Evolutionary conservation across 1,139 yeast genomes (phyloP), one percentile per base, ranked within the genome.

Genomic region (Pneumocystis canis): DNA sequence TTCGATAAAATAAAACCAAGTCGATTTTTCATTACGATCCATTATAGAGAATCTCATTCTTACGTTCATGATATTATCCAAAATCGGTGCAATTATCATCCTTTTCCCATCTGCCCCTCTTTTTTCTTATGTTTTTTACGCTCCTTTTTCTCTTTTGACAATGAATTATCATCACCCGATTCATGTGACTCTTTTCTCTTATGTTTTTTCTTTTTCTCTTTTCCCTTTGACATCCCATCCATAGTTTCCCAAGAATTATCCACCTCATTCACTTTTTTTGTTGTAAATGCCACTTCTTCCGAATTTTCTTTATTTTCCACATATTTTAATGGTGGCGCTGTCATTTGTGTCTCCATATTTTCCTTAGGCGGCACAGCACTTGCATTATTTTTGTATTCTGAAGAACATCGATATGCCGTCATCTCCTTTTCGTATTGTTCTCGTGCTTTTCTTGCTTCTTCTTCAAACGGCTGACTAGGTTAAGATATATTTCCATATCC

Each of bases 361-460:
- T 47, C 54, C 11, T 25, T 47, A 9, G n/a, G 7, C 4, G n/a
- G 16, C 11, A 11, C 2, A 11, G n/a, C 1, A 25, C 25, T 47
- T 47, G 28, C 28, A 3, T 47, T 25, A 25, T 28, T 25, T 47
- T 47, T 47, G 14, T 16, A 14, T 11, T 47, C 54, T 11, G 54
- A 47, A 47, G 54, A 47, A 47, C 54, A 41, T 16, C 30, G 28
- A 47, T 47, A 47, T 2, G 54, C 54, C 4, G 54, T 47, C 75
- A 84, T 82, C 67, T 79, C 84, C 65, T 75, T 78, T 68, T 84
- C 85, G 74, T 88, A 88, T 63, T 75, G 77, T 67, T 77, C 81
- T 73, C 84, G 78, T 69, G 86, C 87, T 63, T 79, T 79, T 67
- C 80, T 82, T 73, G 89, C 88, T 66, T 84, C 82, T 68, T 81